Conservation (phyloP, 441 rosid species). For the Capsella rubella region DNA sequence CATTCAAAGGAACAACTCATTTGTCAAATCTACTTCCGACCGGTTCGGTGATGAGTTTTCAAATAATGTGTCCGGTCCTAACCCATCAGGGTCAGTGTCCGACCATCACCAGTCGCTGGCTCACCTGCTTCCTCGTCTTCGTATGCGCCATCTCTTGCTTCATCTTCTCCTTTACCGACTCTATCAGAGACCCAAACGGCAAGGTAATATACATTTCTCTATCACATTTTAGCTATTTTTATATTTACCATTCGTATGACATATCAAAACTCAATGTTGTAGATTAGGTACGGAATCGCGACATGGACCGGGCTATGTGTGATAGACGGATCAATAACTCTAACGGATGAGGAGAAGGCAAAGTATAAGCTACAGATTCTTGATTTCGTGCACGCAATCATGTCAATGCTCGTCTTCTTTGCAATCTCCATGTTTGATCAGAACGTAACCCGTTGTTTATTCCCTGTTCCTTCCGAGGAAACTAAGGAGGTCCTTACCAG, state of each 20-base stretch:
- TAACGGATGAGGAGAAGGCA: constrained; percentile 36
- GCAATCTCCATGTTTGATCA: constrained; percentile 47
- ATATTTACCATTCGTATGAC: neutral
- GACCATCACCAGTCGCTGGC: constrained; percentile 41
- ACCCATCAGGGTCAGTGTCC: constrained; percentile 49
- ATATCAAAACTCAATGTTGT: neutral
- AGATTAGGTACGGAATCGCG: constrained; percentile 45
- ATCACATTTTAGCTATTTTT: no score
- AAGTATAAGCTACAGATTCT: constrained; percentile 41
- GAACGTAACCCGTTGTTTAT: constrained; percentile 46
- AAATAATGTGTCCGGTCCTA: constrained; percentile 43
- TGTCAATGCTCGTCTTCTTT: constrained; percentile 44
- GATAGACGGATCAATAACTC: constrained; percentile 36
- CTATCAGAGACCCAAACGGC: constrained; percentile 42
- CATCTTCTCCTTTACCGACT: constrained; percentile 47
- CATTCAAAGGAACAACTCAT: constrained; percentile 42
- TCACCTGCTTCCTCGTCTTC: constrained; percentile 42
- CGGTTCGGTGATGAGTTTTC: constrained; percentile 48
- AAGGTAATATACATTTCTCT: constrained; percentile 25
- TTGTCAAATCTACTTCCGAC: constrained; percentile 45
- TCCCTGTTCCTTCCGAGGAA: constrained; percentile 45
- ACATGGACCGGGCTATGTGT: constrained; percentile 36
- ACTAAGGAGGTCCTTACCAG: constrained; percentile 36
- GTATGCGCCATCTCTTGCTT: constrained; percentile 44
- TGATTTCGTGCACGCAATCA: constrained; percentile 44